These are phyloP conservation scores for Aspergillus taichungensis DNA, from an alignment of 495 filamentous ascomycete species.

Conservation along the genomic window DNA sequence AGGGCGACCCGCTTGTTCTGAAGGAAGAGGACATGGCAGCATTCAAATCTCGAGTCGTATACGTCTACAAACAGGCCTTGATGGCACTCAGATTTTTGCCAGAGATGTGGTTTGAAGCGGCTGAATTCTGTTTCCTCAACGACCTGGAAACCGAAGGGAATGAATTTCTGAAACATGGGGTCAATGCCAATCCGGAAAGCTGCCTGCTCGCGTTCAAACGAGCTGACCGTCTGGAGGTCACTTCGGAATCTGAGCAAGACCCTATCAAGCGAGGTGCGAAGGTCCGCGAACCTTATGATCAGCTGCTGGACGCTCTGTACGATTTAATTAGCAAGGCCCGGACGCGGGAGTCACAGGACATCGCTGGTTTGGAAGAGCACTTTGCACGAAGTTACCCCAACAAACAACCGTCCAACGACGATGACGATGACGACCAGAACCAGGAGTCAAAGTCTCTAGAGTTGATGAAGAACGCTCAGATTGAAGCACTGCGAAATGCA, in stretches of 20 bases:
- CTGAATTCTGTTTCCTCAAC: slow-evolving; percentile 85
- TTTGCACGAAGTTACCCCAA: slow-evolving; percentile 30
- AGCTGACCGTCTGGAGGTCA: slow-evolving; percentile 73
- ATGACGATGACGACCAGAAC: slow-evolving; percentile 56
- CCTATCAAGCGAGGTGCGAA: slow-evolving; percentile 58
- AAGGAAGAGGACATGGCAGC: slow-evolving; percentile 64
- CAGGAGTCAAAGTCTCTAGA: slow-evolving; percentile 46
- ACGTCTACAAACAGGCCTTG: slow-evolving; percentile 86
- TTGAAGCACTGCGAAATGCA: slow-evolving; percentile 61
- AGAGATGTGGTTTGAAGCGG: slow-evolving; percentile 90
- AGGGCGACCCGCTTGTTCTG: slow-evolving; percentile 78
- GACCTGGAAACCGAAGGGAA: slow-evolving; percentile 59
- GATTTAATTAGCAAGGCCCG: slow-evolving; percentile 64
- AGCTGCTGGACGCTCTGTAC: slow-evolving; percentile 76
- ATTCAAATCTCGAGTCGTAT: slow-evolving; percentile 70
- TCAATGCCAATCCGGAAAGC: slow-evolving; percentile 88
- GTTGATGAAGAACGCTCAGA: slow-evolving; percentile 50
- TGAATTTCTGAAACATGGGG: slow-evolving; percentile 71
- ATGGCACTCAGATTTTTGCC: slow-evolving; percentile 93
- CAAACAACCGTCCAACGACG: slow-evolving; percentile 43
- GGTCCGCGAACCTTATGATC: slow-evolving; percentile 75
- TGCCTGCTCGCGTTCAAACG: slow-evolving; percentile 80
- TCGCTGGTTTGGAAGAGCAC: slow-evolving; percentile 62
- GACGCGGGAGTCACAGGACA: slow-evolving; percentile 58
- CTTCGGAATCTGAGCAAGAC: slow-evolving; percentile 61